Conservation (phyloP, 768 basidiomycete genomes). For the Termitomyces sp. region DNA sequence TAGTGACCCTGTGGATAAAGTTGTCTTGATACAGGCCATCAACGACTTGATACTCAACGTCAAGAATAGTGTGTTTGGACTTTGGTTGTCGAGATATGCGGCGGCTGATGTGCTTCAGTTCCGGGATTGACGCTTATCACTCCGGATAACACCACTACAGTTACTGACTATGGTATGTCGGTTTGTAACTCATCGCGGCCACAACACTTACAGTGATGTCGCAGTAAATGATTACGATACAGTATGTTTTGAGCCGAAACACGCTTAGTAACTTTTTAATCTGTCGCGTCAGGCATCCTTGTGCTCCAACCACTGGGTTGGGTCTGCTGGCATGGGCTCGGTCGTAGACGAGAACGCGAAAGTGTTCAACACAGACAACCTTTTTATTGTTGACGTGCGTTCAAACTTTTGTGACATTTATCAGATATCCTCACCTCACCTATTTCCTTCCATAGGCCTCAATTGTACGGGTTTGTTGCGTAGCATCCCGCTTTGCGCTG, state of each 20-base stretch:
- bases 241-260: constrained; percentile 3
- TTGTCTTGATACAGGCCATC: constrained; percentile 41
- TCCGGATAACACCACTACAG: constrained; percentile 53
- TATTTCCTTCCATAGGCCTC: constrained; percentile 21
- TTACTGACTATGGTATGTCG: constrained; percentile 42
- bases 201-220: constrained; percentile 2
- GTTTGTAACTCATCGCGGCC: background rate
- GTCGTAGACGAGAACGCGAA: constrained; percentile 57
- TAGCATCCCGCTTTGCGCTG: background rate
- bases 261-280: background rate
- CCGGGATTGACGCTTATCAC: constrained; percentile 49
- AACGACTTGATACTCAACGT: constrained; percentile 41
- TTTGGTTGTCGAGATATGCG: background rate
- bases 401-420: background rate
- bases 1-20: constrained; percentile 50
- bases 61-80: constrained; percentile 28
- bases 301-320: constrained; percentile 65
- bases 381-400: constrained; percentile 51
- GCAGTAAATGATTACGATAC: constrained; percentile 34
- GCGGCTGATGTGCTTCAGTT: constrained; percentile 27
- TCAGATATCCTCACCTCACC: background rate
- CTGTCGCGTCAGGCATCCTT: constrained; percentile 25
- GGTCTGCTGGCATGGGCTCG: constrained; percentile 42
- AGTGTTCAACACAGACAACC: constrained; percentile 42
- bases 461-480: constrained; percentile 19